Evolutionary conservation across 2,329 filamentous ascomycete species (phyloP).

Genomic region (Fusarium mexicanum): DNA sequence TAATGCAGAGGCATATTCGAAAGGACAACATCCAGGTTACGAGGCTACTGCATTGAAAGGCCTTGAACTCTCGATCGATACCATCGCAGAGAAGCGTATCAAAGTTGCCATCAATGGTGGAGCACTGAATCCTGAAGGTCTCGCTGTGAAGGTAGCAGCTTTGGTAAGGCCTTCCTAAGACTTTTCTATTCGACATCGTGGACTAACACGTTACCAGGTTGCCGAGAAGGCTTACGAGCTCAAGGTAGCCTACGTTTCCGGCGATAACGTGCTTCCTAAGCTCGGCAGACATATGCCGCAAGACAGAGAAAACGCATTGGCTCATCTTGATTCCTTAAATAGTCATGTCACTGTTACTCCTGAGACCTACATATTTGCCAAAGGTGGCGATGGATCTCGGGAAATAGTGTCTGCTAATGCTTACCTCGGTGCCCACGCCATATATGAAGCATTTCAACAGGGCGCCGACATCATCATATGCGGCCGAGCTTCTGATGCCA

Average conservation of each 20-base stretch:
- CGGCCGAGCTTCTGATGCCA: neutral
- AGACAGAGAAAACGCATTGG: neutral
- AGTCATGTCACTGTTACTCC: neutral
- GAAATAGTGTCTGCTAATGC: neutral
- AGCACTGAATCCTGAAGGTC: neutral
- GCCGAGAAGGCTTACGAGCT: neutral
- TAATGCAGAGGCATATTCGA: neutral
- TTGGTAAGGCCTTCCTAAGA: neutral
- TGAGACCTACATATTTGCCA: neutral
- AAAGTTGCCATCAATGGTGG: neutral
- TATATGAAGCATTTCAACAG: neutral
- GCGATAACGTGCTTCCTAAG: neutral
- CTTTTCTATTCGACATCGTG: accelerated
- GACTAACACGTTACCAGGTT: neutral
- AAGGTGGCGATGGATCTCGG: neutral
- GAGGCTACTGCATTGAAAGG: neutral
- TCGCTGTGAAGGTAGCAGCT: neutral
- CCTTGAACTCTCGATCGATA: neutral
- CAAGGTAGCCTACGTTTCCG: neutral
- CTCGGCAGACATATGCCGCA: neutral
- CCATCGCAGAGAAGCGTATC: neutral
- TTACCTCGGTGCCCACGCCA: neutral
- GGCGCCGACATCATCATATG: neutral
- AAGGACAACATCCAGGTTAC: neutral
- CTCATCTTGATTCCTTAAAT: neutral